Conservation (phyloP, 345 rosid species). For the Theobroma cacao region DNA sequence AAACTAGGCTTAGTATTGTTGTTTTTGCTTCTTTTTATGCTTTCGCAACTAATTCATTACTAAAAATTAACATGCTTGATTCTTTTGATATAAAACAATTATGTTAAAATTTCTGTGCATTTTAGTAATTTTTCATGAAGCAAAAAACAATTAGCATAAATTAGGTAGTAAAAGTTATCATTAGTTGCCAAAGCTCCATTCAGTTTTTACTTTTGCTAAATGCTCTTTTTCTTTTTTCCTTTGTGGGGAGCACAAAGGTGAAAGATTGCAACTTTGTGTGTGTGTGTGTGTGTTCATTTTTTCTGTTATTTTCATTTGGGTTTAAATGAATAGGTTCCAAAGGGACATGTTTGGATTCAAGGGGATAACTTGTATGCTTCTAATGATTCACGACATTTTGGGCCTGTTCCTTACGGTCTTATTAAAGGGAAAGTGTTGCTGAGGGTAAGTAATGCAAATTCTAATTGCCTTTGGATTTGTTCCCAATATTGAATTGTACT, state of each 20-base stretch:
- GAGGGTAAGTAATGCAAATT: slow-evolving; percentile 36
- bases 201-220: background rate
- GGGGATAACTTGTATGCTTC: slow-evolving; percentile 83
- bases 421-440: slow-evolving; percentile 70
- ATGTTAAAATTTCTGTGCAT: background rate
- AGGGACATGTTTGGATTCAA: slow-evolving; percentile 90
- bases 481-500: background rate
- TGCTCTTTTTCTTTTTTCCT: no score
- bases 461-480: slow-evolving; percentile 1
- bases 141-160: background rate
- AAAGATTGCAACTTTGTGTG: background rate
- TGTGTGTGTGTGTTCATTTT: no score
- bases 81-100: background rate
- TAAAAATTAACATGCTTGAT: background rate
- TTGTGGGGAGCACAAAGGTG: background rate
- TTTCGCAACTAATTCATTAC: background rate
- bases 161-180: background rate
- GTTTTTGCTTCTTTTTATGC: background rate
- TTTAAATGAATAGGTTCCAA: slow-evolving; percentile 27
- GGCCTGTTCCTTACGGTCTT: slow-evolving; percentile 79
- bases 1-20: background rate
- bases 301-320: background rate
- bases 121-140: background rate
- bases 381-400: slow-evolving; percentile 36
- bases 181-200: no score